Conservation (phyloP, 495 filamentous ascomycete species). For the Aspergillus funiculosus region DNA sequence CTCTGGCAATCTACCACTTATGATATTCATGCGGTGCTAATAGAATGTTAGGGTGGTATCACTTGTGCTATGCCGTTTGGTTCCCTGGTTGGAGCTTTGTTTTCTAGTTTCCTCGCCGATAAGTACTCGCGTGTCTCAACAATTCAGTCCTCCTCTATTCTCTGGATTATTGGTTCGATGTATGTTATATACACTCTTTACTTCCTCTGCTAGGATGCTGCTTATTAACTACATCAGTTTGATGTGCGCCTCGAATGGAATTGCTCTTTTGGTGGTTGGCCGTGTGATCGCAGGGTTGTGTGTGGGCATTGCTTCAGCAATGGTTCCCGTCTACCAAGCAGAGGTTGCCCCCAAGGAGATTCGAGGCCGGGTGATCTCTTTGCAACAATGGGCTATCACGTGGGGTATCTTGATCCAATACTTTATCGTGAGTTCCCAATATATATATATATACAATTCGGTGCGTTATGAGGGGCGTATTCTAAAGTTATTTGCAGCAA, state of each 20-base stretch:
- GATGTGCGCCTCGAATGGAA: conserved; percentile 47
- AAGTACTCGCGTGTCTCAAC: conserved; percentile 55
- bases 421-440: conserved; percentile 66
- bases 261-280: conserved; percentile 55
- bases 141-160: conserved; percentile 59
- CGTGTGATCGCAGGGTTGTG: conserved; percentile 63
- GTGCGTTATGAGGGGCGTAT: too few relatives aligned
- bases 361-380: conserved; percentile 64
- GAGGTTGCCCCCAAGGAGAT: conserved; percentile 72
- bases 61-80: conserved; percentile 43
- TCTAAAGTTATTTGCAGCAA: conserved; percentile 2
- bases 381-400: conserved; percentile 75
- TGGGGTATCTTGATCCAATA: conserved; percentile 65
- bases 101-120: conserved; percentile 62
- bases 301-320: conserved; percentile 65
- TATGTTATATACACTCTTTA: neutral
- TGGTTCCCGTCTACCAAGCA: conserved; percentile 68
- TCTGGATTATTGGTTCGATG: conserved; percentile 46
- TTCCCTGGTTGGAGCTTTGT: conserved; percentile 58
- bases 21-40: neutral
- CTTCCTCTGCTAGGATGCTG: neutral
- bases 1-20: neutral
- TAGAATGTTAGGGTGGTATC: conserved; percentile 14
- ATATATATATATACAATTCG: too few relatives aligned
- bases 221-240: conserved; percentile 5